phyloP scores from a whole-genome alignment of 805 yeast species.

The Candida pini region DNA sequence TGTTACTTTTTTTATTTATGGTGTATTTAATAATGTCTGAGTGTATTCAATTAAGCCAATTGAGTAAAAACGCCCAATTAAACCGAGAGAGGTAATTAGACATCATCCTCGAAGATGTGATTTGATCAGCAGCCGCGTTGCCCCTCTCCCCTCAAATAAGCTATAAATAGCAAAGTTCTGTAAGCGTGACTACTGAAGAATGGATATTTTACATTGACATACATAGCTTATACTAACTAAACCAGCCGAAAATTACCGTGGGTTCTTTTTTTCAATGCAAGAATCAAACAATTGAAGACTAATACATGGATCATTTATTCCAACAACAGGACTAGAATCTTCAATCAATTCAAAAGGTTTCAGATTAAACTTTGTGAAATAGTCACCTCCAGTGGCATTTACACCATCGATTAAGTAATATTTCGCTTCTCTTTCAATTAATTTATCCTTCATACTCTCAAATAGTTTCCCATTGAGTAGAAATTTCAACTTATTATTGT shows the following conservation, averaged over 20 bases:
- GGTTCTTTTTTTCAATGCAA: constrained; percentile 42
- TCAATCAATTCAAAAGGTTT: constrained; percentile 55
- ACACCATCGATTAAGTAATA: constrained; percentile 19
- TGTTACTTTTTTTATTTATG: too few species aligned
- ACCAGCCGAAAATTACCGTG: constrained; percentile 16
- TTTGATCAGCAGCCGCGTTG: too few species aligned
- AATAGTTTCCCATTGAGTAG: constrained; percentile 17
- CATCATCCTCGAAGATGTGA: too few species aligned
- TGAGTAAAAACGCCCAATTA: too few species aligned
- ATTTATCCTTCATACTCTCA: constrained; percentile 20
- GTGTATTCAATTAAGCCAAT: too few species aligned
- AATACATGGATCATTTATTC: constrained; percentile 48
- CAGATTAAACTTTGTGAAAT: constrained; percentile 32
- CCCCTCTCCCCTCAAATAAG: too few species aligned
- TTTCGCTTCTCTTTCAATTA: constrained; percentile 15
- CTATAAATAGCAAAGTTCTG: too few species aligned
- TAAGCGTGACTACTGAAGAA: too few species aligned
- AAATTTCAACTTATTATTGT: constrained; percentile 26
- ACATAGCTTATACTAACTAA: background rate
- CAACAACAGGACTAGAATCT: constrained; percentile 43
- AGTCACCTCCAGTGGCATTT: constrained; percentile 5
- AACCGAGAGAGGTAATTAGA: too few species aligned
- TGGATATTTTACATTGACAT: background rate
- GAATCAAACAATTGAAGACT: constrained; percentile 51
- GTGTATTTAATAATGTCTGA: too few species aligned